phyloP scores from a whole-genome alignment of 2,329 filamentous ascomycete species.

The Neofusicoccum ribis region DNA sequence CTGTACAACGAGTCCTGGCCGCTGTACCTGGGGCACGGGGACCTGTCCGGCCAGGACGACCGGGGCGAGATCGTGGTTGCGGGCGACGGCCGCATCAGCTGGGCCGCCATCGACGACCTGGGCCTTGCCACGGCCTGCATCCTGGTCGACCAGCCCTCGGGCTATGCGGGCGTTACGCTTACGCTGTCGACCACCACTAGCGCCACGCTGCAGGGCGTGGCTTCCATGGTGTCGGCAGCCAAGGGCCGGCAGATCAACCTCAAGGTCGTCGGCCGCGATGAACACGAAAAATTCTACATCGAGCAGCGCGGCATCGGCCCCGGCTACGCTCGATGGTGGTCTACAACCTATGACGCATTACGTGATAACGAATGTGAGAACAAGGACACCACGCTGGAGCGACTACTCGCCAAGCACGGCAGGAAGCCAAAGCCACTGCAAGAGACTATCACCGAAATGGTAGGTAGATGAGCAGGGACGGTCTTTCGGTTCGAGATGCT shows the following conservation, averaged over 20 bases:
- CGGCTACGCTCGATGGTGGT: slow-evolving; percentile 48
- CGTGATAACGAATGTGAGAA: slow-evolving; percentile 45
- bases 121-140: slow-evolving; percentile 45
- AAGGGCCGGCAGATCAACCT: slow-evolving; percentile 34
- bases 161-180: slow-evolving; percentile 38
- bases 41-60: slow-evolving; percentile 33
- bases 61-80: slow-evolving; percentile 41
- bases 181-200: slow-evolving; percentile 38
- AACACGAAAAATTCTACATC: slow-evolving; percentile 45
- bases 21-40: slow-evolving; percentile 49
- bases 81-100: slow-evolving; percentile 45
- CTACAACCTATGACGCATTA: slow-evolving; percentile 46
- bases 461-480: background rate
- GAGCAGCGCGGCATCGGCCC: slow-evolving; percentile 37
- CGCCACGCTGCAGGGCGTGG: slow-evolving; percentile 32
- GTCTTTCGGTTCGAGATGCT: background rate
- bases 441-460: slow-evolving; percentile 44
- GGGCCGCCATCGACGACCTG: slow-evolving; percentile 47
- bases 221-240: slow-evolving; percentile 30
- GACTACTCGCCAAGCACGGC: slow-evolving; percentile 37
- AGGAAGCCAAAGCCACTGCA: slow-evolving; percentile 40
- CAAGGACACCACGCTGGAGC: slow-evolving; percentile 43
- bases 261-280: slow-evolving; percentile 39
- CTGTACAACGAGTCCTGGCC: slow-evolving; percentile 52
- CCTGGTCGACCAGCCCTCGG: slow-evolving; percentile 30